Base-by-base conservation (phyloP, 1,284 basidiomycete genomes). In the Erythrobasidium hasegawianum region DNA sequence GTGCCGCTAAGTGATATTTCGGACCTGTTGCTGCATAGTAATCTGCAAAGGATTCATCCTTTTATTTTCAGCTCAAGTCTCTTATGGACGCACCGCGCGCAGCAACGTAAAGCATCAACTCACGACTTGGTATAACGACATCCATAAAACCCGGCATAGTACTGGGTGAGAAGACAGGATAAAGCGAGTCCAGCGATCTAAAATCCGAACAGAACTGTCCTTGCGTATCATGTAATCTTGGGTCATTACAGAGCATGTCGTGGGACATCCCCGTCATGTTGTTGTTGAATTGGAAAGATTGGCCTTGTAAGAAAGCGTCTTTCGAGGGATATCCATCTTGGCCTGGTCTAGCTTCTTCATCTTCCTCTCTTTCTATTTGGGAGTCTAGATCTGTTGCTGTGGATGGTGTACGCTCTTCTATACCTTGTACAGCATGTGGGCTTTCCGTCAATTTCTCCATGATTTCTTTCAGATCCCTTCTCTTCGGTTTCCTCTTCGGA, bases 141-240 rank as follows among this genome's bases (percentile, higher is more conserved):
- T 97, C 93, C 68, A 84, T 80, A 76, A 88, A 97, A 0, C 93
- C 93, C 33, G 80, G 79, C 0, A 86, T 85, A 74, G 88, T 90
- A 0, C 89, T 88, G 0, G 92, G 91, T 2, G 89, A 92, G 76
- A 96, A 88, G 59, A 97, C 84, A 4, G 93, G 93, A 77, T 89
- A 92, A 13, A 94, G 81, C 0, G 84, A 84, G 16, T 88, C 84
- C 64, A 94, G 86, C 0, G 87, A 89, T 18, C 92, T 81, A 88
- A 90, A 95, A 76, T 96, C 93, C 18, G 89, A 90, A 83, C 94
- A 96, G 78, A 96, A 95, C 76, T 90, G 90, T 5, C 91, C 91
- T 75, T 94, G 91, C 50, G 82, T 82, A 75, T 87, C 86, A 71
- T 87, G 89, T 24, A 87, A 86, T 79, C 87, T 86, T 0, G 91